Evolutionary conservation across 768 basidiomycete genomes (phyloP).

Genomic region (Tulasnella sp.): DNA sequence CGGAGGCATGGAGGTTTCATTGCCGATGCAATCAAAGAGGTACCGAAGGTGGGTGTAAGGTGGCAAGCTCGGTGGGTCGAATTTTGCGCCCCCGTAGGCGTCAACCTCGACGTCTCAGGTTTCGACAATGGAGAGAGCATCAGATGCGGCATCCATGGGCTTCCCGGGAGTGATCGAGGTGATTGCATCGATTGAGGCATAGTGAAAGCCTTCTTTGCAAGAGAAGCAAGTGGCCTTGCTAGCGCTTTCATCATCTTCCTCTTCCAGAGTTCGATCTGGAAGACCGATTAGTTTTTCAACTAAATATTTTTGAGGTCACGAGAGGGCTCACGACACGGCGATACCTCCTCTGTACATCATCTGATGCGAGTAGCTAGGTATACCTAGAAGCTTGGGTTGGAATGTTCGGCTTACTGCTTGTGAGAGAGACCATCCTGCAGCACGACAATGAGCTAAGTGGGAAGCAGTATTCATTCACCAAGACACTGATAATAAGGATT

Average conservation of each 20-base stretch:
- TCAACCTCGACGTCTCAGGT: not conserved
- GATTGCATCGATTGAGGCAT: not conserved
- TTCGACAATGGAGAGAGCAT: not conserved
- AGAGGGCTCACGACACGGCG: not conserved
- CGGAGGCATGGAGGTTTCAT: not conserved
- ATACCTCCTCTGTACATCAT: not conserved
- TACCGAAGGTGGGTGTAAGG: not conserved
- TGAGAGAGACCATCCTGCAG: too few relatives aligned
- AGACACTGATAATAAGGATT: too few relatives aligned
- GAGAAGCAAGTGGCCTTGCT: not conserved
- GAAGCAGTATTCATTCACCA: too few relatives aligned
- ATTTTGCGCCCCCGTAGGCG: not conserved
- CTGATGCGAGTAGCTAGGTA: too few relatives aligned
- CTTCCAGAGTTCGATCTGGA: not conserved
- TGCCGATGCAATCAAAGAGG: slow-evolving; percentile 2
- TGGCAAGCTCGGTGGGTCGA: not conserved
- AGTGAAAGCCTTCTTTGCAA: not conserved
- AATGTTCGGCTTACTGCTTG: too few relatives aligned
- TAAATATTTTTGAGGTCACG: not conserved
- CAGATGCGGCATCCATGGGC: not conserved
- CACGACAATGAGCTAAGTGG: too few relatives aligned
- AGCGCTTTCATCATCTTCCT: not conserved
- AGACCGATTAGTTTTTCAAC: not conserved
- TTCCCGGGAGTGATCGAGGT: not conserved
- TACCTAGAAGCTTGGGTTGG: too few relatives aligned